Evolutionary conservation across 164 flowering plant species (phyloP).

Genomic region (Chloranthus sessilifolius): DNA sequence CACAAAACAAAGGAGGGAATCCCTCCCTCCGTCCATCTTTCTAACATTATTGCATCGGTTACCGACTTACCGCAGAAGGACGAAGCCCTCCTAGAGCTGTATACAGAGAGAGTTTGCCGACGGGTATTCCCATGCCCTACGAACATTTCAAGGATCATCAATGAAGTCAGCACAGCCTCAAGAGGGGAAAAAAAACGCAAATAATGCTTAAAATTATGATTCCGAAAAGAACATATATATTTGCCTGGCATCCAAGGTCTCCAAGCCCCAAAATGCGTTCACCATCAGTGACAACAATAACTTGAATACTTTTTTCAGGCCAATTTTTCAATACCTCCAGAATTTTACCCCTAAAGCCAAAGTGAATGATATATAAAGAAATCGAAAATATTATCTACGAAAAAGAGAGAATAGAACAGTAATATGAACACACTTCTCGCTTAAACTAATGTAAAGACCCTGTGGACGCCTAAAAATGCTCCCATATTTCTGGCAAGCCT

Average conservation of each 20-base stretch:
- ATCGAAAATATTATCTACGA: neutral
- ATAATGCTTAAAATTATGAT: too few species aligned
- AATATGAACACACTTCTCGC: conserved; percentile 54
- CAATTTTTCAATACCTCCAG: conserved; percentile 84
- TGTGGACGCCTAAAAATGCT: conserved; percentile 77
- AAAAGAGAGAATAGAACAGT: neutral
- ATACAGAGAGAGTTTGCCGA: conserved; percentile 77
- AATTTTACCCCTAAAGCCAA: conserved; percentile 59
- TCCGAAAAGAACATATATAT: too few species aligned
- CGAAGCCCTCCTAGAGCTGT: conserved; percentile 92
- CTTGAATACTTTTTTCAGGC: conserved; percentile 87
- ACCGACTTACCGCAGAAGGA: conserved; percentile 89
- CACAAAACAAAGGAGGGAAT: too few species aligned
- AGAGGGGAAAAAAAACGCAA: too few species aligned
- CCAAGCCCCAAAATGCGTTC: conserved; percentile 83
- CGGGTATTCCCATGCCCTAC: conserved; percentile 98
- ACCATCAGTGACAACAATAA: conserved; percentile 89
- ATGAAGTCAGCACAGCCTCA: neutral
- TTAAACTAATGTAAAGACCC: conserved; percentile 80
- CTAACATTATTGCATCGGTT: too few species aligned
- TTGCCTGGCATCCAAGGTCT: conserved; percentile 83
- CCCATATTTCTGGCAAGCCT: conserved; percentile 89
- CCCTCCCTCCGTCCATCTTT: too few species aligned
- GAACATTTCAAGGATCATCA: conserved; percentile 12
- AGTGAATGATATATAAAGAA: neutral